Percentiles rank a stretch among this genome's conserved stretches.
phyloP scores from a whole-genome alignment of 1,139 yeast species.

The Lodderomyces elongisporus region DNA sequence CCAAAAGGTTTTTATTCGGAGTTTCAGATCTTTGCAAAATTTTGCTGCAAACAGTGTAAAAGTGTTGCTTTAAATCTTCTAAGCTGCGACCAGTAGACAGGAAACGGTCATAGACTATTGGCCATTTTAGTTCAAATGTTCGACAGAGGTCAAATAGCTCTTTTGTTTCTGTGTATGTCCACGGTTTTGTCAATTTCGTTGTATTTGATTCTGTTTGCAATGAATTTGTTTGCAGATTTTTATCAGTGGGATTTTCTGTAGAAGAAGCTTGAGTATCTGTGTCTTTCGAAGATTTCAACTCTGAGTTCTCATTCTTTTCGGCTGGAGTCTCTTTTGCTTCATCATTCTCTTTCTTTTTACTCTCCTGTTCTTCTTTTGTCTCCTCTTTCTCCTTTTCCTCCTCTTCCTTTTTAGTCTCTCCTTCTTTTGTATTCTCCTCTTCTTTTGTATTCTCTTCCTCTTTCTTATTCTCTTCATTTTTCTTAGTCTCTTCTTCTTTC shows the following conservation, averaged over 20 bases:
- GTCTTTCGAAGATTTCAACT: too few relatives aligned
- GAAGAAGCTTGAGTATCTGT: too few relatives aligned
- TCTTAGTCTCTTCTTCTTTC: constrained; percentile 10
- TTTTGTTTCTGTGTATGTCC: constrained; percentile 78
- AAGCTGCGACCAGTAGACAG: constrained; percentile 38
- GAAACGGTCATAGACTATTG: constrained; percentile 74
- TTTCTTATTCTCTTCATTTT: constrained; percentile 3
- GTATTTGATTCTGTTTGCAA: neutral
- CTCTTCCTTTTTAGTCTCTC: too few relatives aligned
- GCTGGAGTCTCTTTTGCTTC: constrained; percentile 7
- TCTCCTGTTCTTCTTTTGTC: constrained; percentile 3
- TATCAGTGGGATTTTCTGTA: too few relatives aligned
- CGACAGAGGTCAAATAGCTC: constrained; percentile 69
- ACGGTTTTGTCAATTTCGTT: constrained; percentile 17
- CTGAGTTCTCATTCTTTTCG: too few relatives aligned
- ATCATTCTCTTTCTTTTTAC: constrained; percentile 7
- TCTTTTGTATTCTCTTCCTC: constrained; percentile 5
- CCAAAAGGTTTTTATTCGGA: constrained; percentile 43
- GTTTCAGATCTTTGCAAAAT: constrained; percentile 28
- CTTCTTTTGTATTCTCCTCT: constrained; percentile 1
- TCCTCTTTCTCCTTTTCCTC: neutral
- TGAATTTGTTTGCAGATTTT: too few relatives aligned
- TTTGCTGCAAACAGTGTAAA: constrained; percentile 48
- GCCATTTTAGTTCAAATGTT: constrained; percentile 83
- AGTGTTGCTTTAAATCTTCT: constrained; percentile 82